A percentile compares a stretch with the other conserved stretches of the same genome.
These are phyloP conservation scores for Boletellus ananiceps DNA, from an alignment of 768 basidiomycete genomes.

Conservation along the genomic window DNA sequence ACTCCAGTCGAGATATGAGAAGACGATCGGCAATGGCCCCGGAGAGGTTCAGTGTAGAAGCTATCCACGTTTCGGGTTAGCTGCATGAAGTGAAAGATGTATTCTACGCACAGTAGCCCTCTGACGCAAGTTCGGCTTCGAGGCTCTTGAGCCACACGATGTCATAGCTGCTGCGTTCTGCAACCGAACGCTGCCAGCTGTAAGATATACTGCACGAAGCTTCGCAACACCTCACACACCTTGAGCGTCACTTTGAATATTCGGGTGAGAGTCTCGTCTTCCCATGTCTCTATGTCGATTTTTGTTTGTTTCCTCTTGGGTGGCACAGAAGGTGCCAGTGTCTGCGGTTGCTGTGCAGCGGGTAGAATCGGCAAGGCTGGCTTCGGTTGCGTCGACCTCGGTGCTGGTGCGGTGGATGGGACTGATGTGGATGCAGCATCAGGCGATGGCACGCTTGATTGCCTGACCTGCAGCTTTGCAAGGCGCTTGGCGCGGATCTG, in stretches of 20 bases:
- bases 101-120: constrained; percentile 41
- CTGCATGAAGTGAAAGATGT: neutral
- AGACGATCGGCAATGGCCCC: constrained; percentile 69
- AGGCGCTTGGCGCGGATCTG: constrained; percentile 92
- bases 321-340: constrained; percentile 33
- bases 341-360: constrained; percentile 27
- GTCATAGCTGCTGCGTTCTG: constrained; percentile 59
- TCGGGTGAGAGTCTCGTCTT: constrained; percentile 59
- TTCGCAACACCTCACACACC: constrained; percentile 41
- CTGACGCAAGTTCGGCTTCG: constrained; percentile 60
- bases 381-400: constrained; percentile 36
- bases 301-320: constrained; percentile 50
- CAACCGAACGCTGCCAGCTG: constrained; percentile 46
- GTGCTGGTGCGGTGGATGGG: constrained; percentile 21
- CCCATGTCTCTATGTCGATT: constrained; percentile 64
- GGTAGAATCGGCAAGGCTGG: constrained; percentile 20
- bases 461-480: constrained; percentile 65
- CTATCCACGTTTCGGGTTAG: constrained; percentile 11
- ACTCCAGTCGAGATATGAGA: constrained; percentile 78
- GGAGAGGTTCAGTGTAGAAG: constrained; percentile 42
- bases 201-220: constrained; percentile 4
- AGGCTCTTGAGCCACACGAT: constrained; percentile 82
- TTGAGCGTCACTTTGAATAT: constrained; percentile 78
- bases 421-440: constrained; percentile 9
- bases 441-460: constrained; percentile 36